A percentile compares a stretch with the other conserved stretches of the same genome.
These are phyloP conservation scores for Fusarium humuli DNA, from an alignment of 2,329 filamentous ascomycete genomes.

Conservation along the genomic window DNA sequence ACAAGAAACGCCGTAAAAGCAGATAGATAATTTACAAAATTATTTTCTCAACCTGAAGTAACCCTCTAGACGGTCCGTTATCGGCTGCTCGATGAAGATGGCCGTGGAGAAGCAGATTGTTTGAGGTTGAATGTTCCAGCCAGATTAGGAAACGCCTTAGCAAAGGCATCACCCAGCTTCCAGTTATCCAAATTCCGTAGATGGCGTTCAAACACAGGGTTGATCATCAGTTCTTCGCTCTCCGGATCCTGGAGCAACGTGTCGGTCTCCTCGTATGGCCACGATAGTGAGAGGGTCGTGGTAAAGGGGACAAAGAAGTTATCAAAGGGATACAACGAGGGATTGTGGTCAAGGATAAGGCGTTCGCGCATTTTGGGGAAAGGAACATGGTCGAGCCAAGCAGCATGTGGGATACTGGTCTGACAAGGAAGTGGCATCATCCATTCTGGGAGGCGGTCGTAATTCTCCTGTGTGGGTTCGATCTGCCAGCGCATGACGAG, in stretches of 20 bases:
- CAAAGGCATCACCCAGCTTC: constrained; percentile 79
- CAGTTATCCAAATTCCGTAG: constrained; percentile 81
- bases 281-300: constrained; percentile 80
- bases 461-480: constrained; percentile 81
- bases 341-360: constrained; percentile 64
- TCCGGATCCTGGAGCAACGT: constrained; percentile 71
- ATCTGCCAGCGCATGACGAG: constrained; percentile 88
- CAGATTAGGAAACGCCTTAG: constrained; percentile 68
- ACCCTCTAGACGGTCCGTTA: not conserved
- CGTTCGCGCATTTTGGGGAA: constrained; percentile 82
- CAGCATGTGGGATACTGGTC: constrained; percentile 74
- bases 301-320: constrained; percentile 88
- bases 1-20: not conserved
- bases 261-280: constrained; percentile 82
- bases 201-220: constrained; percentile 87
- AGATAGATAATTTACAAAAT: constrained; percentile 7
- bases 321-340: constrained; percentile 72
- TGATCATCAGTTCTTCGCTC: constrained; percentile 78
- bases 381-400: constrained; percentile 85
- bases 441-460: constrained; percentile 80
- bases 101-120: constrained; percentile 27
- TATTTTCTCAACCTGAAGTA: not conserved
- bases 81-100: constrained; percentile 35
- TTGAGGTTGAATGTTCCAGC: constrained; percentile 48
- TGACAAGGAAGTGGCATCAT: constrained; percentile 74